Evolutionary conservation across 148 eudicot genomes (phyloP).

Genomic region (Euryodendron excelsum): DNA sequence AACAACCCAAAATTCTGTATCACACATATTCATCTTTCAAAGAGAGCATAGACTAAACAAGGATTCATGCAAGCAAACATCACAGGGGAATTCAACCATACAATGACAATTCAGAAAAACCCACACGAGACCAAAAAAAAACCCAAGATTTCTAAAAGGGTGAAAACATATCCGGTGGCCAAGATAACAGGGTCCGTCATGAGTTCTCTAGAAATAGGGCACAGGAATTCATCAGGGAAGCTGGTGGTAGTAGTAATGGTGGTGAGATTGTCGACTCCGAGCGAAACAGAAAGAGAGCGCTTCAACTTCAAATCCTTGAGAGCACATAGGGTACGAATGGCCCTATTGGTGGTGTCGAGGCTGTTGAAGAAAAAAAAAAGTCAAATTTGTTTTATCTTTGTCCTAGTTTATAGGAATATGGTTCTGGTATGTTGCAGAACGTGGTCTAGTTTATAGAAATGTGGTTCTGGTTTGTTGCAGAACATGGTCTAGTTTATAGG

Average conservation of each 20-base stretch:
- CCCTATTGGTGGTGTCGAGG: slow-evolving; percentile 55
- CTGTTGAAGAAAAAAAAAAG: no score
- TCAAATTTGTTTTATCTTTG: no score
- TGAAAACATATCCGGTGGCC: slow-evolving; percentile 65
- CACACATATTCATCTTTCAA: no score
- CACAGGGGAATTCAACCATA: background rate
- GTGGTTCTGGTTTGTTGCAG: no score
- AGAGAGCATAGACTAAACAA: no score
- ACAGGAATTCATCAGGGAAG: slow-evolving; percentile 70
- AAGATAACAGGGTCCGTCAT: slow-evolving; percentile 84
- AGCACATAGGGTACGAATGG: slow-evolving; percentile 38
- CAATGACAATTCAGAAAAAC: background rate
- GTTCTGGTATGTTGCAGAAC: no score
- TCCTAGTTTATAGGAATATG: no score
- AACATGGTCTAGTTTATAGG: no score
- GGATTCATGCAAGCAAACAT: no score
- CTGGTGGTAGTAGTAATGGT: no score
- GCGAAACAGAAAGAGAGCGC: slow-evolving; percentile 10
- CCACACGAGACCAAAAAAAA: background rate
- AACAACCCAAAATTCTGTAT: background rate
- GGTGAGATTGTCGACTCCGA: background rate
- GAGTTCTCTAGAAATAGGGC: slow-evolving; percentile 75
- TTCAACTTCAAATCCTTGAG: slow-evolving; percentile 50
- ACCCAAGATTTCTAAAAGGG: background rate
- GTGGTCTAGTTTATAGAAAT: no score